A percentile compares a stretch with the other conserved stretches of the same genome.
phyloP scores from a whole-genome alignment of 305 asterid species.

The Fraxinus ornus region DNA sequence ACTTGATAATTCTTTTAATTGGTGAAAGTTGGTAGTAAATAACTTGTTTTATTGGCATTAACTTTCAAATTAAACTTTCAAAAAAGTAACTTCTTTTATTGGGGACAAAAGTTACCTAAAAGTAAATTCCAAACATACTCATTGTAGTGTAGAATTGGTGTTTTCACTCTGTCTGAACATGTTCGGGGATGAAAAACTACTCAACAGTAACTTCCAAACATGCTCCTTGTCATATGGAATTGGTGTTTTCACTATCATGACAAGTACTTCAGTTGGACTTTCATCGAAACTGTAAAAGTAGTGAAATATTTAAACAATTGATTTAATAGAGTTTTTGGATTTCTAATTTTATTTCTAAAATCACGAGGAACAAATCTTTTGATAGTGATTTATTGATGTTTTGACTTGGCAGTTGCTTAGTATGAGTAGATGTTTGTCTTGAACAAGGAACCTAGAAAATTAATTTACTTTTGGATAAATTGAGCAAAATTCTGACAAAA shows the following conservation, averaged over 20 bases:
- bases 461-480: constrained; percentile 1
- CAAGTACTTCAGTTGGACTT: background rate
- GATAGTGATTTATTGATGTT: constrained; percentile 2
- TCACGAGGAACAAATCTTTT: background rate
- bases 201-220: background rate
- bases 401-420: constrained; percentile 18
- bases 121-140: background rate
- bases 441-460: constrained; percentile 2
- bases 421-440: constrained; percentile 7
- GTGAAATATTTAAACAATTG: background rate
- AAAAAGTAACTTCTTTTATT: background rate
- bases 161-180: background rate
- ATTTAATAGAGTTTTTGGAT: background rate
- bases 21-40: background rate
- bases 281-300: background rate
- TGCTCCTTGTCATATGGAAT: background rate
- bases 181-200: background rate
- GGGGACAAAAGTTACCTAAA: background rate
- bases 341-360: background rate
- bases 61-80: background rate
- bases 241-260: background rate
- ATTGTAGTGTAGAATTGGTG: background rate
- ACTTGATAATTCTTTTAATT: background rate
- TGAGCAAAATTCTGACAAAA: constrained; percentile 5
- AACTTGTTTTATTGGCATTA: background rate